Conservation (phyloP, 2,329 filamentous ascomycete species). For the Talaromyces sp. region DNA sequence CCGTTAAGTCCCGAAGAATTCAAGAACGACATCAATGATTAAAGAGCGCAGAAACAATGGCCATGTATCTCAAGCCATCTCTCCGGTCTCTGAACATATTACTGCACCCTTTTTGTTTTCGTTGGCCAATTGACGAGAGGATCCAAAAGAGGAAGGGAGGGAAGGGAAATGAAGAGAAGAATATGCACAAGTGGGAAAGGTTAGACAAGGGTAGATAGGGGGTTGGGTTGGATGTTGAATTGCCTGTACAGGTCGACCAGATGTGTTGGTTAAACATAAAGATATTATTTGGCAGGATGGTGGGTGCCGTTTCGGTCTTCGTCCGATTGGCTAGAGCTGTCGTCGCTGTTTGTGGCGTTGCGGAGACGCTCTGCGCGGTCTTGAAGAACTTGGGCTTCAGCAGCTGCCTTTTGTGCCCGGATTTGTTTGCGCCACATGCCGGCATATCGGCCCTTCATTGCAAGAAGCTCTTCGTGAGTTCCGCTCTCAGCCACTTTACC, state of each 20-base stretch:
- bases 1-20: slow-evolving; percentile 8
- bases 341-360: slow-evolving; percentile 47
- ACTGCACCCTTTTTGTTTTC: slow-evolving; percentile 17
- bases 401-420: slow-evolving; percentile 70
- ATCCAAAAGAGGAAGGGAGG: too few relatives aligned
- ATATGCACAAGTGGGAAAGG: slow-evolving; percentile 27
- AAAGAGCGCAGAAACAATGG: slow-evolving; percentile 9
- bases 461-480: slow-evolving; percentile 75
- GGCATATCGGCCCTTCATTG: slow-evolving; percentile 71
- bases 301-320: slow-evolving; percentile 42
- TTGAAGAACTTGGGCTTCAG: slow-evolving; percentile 56
- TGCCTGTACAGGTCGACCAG: slow-evolving; percentile 40
- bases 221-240: slow-evolving; percentile 72
- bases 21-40: slow-evolving; percentile 10
- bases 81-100: slow-evolving; percentile 18
- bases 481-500: slow-evolving; percentile 78
- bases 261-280: slow-evolving; percentile 47
- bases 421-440: slow-evolving; percentile 92
- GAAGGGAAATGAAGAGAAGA: slow-evolving; percentile 4
- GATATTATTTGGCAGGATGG: slow-evolving; percentile 37
- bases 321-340: slow-evolving; percentile 54
- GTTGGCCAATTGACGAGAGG: background rate
- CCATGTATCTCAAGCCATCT: slow-evolving; percentile 11
- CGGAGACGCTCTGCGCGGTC: slow-evolving; percentile 47
- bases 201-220: slow-evolving; percentile 60